These are phyloP conservation scores for Drechslera avenae DNA, from an alignment of 2,329 filamentous ascomycete species.

Conservation along the genomic window DNA sequence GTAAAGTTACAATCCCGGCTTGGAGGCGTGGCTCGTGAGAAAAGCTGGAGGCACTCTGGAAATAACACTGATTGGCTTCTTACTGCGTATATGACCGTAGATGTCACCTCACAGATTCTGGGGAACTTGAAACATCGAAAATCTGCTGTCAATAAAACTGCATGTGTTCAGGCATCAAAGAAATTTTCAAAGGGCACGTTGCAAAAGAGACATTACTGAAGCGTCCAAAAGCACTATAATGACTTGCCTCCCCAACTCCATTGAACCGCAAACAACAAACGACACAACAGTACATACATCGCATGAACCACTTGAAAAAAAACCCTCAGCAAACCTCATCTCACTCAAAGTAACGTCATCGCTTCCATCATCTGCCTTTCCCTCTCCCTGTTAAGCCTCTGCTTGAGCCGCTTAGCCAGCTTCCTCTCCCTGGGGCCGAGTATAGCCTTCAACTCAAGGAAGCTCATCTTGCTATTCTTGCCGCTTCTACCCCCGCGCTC, in stretches of 20 bases:
- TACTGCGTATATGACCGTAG: background rate
- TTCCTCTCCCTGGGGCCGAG: slow-evolving; percentile 25
- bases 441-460: slow-evolving; percentile 21
- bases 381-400: slow-evolving; percentile 2
- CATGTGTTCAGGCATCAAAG: background rate
- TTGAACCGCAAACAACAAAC: background rate
- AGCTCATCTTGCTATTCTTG: slow-evolving; percentile 24
- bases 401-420: slow-evolving; percentile 19
- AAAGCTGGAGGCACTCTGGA: too few species aligned
- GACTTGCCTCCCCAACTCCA: slow-evolving; percentile 16
- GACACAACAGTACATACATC: too few species aligned
- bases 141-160: background rate
- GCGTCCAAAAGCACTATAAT: slow-evolving; percentile 1
- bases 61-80: background rate
- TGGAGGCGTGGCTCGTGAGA: too few species aligned
- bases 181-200: background rate
- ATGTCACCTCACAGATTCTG: background rate
- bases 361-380: background rate
- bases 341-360: background rate
- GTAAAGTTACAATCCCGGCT: too few species aligned
- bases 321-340: background rate
- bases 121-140: background rate
- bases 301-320: too few species aligned
- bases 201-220: background rate
- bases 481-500: slow-evolving; percentile 22